A percentile compares a stretch with the other conserved stretches of the same genome.
Evolutionary conservation across 306 rosid genomes (phyloP).

Genomic region (Malus domestica): ASM211411v1 NC_041796.1:213501-214000

Average conservation of each 20-base stretch:
- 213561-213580: conserved; percentile 76
- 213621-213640: conserved; percentile 77
- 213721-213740: conserved; percentile 6
- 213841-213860: too few species aligned
- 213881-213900: too few species aligned
- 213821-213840: too few species aligned
- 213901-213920: too few species aligned
- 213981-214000: too few species aligned
- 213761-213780: conserved; percentile 5
- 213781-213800: neutral
- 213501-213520: conserved; percentile 43
- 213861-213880: too few species aligned
- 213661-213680: conserved; percentile 62
- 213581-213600: conserved; percentile 68
- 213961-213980: too few species aligned
- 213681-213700: conserved; percentile 59
- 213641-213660: conserved; percentile 87
- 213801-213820: neutral
- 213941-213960: too few species aligned
- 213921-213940: too few species aligned
- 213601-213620: conserved; percentile 70
- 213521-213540: conserved; percentile 65
- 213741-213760: conserved; percentile 16
- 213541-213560: conserved; percentile 94
- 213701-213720: conserved; percentile 67